These are phyloP conservation scores for Pseudogymnoascus destructans DNA, from an alignment of 2,329 filamentous ascomycete species.

Conservation along the genomic window DNA sequence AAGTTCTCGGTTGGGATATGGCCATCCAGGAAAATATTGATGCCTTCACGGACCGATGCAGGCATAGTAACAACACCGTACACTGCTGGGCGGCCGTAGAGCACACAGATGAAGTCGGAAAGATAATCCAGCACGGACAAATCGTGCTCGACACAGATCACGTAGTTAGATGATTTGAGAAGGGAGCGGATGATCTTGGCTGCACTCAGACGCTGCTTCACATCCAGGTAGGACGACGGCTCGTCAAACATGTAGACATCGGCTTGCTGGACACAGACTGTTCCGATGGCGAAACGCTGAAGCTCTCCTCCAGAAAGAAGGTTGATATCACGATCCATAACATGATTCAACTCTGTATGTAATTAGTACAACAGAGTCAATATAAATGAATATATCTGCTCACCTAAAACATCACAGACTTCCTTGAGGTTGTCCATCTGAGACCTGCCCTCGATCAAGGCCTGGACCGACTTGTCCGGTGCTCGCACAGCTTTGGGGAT, in stretches of 20 bases:
- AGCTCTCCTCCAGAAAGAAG: constrained; percentile 93
- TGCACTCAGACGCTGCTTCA: constrained; percentile 93
- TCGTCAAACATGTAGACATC: constrained; percentile 99
- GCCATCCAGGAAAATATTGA: constrained; percentile 98
- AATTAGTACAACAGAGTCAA: not conserved
- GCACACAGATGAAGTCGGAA: constrained; percentile 93
- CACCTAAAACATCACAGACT: constrained; percentile 66
- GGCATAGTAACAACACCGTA: constrained; percentile 97
- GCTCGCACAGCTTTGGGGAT: constrained; percentile 85
- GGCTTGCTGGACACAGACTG: constrained; percentile 88
- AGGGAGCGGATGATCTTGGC: constrained; percentile 87
- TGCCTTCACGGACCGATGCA: constrained; percentile 91
- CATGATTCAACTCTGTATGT: constrained; percentile 63
- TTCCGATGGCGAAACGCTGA: constrained; percentile 93
- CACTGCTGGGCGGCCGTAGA: constrained; percentile 88
- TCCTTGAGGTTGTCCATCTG: constrained; percentile 70
- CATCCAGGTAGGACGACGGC: constrained; percentile 96
- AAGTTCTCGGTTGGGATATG: constrained; percentile 97
- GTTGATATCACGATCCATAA: constrained; percentile 81
- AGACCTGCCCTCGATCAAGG: constrained; percentile 61
- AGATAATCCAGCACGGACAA: constrained; percentile 96
- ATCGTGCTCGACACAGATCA: constrained; percentile 99
- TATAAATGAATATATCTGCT: constrained; percentile 2
- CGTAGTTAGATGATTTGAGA: constrained; percentile 78
- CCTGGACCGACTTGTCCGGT: constrained; percentile 64